Evolutionary conservation across 2,329 filamentous ascomycete genomes (phyloP).

Genomic region (Paecilomyces niveus): DNA sequence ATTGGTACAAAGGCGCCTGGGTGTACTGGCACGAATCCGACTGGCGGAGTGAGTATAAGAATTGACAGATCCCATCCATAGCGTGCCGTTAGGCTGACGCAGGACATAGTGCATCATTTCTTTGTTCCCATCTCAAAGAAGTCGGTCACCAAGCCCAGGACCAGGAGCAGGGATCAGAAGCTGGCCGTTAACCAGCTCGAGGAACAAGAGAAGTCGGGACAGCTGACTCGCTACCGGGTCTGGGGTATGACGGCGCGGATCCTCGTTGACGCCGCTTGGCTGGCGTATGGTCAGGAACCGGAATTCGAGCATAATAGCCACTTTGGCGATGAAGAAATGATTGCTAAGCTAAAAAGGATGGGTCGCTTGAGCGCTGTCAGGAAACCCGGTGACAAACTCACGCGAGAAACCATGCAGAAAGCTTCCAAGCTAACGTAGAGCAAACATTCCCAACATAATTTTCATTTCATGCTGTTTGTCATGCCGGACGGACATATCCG

Average conservation of each 20-base stretch:
- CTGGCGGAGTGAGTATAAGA: slow-evolving; percentile 54
- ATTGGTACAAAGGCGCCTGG: slow-evolving; percentile 86
- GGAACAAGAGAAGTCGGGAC: slow-evolving; percentile 40
- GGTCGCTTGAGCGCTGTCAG: slow-evolving; percentile 49
- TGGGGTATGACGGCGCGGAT: slow-evolving; percentile 95
- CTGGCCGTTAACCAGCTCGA: slow-evolving; percentile 32
- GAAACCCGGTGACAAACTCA: slow-evolving; percentile 47
- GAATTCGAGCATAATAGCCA: slow-evolving; percentile 69
- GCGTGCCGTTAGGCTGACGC: neutral
- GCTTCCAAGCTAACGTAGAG: slow-evolving; percentile 38
- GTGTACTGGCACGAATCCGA: slow-evolving; percentile 65
- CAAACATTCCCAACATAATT: slow-evolving; percentile 2
- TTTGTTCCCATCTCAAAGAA: slow-evolving; percentile 73
- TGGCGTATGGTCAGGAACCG: slow-evolving; percentile 76
- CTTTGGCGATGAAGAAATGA: slow-evolving; percentile 62
- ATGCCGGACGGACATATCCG: slow-evolving; percentile 1
- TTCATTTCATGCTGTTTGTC: slow-evolving; percentile 1
- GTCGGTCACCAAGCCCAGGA: slow-evolving; percentile 55
- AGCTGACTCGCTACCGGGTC: slow-evolving; percentile 63
- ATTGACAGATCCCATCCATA: neutral
- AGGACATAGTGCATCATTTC: slow-evolving; percentile 70
- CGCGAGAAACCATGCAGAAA: slow-evolving; percentile 43
- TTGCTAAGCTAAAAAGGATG: slow-evolving; percentile 48
- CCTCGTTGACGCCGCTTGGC: slow-evolving; percentile 75
- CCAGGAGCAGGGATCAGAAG: slow-evolving; percentile 36